Evolutionary conservation across 176 grass and related monocot species (phyloP).

Genomic region (Oryza brachyantha): DNA sequence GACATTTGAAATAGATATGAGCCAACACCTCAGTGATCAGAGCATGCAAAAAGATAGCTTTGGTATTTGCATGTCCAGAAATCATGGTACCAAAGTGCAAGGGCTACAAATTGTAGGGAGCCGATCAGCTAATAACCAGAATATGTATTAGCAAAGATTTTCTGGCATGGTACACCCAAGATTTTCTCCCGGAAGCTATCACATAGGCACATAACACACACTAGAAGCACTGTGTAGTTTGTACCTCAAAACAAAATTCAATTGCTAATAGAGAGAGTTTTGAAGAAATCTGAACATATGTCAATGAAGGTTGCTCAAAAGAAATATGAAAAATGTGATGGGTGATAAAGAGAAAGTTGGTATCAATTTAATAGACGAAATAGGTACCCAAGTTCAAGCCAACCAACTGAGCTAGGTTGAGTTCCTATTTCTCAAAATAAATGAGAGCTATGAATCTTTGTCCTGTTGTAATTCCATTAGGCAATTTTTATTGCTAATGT

Average conservation of each 20-base stretch:
- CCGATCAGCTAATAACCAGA: background rate
- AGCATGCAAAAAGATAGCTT: background rate
- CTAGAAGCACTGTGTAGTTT: background rate
- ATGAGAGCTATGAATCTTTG: background rate
- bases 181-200: background rate
- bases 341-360: background rate
- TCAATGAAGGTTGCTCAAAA: background rate
- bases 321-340: background rate
- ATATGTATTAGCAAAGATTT: background rate
- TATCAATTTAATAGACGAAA: background rate
- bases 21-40: background rate
- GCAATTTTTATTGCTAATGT: background rate
- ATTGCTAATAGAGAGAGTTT: background rate
- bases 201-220: constrained; percentile 1
- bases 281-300: background rate
- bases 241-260: background rate
- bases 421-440: constrained; percentile 6
- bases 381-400: background rate
- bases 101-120: too few relatives aligned
- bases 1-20: background rate
- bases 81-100: background rate
- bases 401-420: background rate
- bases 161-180: background rate
- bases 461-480: background rate
- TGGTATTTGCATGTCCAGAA: background rate